Evolutionary conservation across 2,329 filamentous ascomycete species (phyloP), one percentile per base, ranked within the genome.

Genomic region (Cordyceps militaris): DNA sequence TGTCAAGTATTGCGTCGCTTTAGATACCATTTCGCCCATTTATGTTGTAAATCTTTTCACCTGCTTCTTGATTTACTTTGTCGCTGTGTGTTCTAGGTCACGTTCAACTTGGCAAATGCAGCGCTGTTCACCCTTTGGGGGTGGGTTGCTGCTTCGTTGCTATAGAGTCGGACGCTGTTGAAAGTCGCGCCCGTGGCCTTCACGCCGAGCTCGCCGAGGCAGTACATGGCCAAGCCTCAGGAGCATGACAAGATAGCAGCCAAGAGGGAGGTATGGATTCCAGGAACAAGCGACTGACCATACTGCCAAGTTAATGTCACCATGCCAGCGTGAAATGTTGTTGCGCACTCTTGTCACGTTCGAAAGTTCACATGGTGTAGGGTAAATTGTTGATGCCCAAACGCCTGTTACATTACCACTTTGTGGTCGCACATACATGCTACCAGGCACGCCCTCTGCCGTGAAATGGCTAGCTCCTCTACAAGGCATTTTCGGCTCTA

Each of bases 1-100:
- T 38, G 2, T 44, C 4, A 5, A 23, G 30, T 10, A 16, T 49
- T 50, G 23, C n/a, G 10, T 48, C 16, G 5, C 34, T 19, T 21
- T 50, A 49, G 57, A 53, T 53, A 51, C 50, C 44, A 59, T 56
- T 46, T 46, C 28, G 14, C 38, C 14, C n/a, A 13, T 52, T 46
- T 40, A 38, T 36, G 8, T 16, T n/a, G 7, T n/a, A 16, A 14
- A n/a, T n/a, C n/a, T n/a, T 34, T 23, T 14, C 14, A 38, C 1
- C 14, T 7, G n/a, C 6, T 24, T n/a, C 7, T 44, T 16, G 13
- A 13, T 11, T 23, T 1, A 4, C 8, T 4, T 10, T 11, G 34
- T 36, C 14, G 8, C 34, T 36, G 34, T 21, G n/a, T 21, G n/a
- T 21, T 38, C n/a, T n/a, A n/a, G n/a, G n/a, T n/a, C n/a, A n/a